Percentiles rank a stretch among this genome's conserved stretches.
These are phyloP conservation scores for Cardamine chenopodiifolia DNA, from an alignment of 345 rosid genomes.

Conservation along the genomic window DNA sequence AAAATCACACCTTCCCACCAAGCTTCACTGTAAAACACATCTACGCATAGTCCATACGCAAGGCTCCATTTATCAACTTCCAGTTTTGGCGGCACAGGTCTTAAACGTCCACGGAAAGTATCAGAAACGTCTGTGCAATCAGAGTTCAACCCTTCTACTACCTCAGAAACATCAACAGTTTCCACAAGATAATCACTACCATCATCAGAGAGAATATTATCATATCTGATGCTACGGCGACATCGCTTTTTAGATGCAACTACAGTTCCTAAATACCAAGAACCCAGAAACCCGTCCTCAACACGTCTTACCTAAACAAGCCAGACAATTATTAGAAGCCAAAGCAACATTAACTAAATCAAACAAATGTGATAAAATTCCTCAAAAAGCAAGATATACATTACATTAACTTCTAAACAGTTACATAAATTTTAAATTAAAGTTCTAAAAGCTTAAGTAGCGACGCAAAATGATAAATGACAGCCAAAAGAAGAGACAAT, in stretches of 20 bases:
- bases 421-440: neutral
- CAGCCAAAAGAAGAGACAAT: constrained; percentile 11
- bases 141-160: constrained; percentile 39
- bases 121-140: constrained; percentile 18
- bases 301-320: constrained; percentile 62
- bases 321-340: constrained; percentile 1
- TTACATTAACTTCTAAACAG: no score
- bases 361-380: neutral
- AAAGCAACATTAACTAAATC: neutral
- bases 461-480: no score
- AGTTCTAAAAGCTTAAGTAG: neutral
- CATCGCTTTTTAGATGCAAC: constrained; percentile 22
- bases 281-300: constrained; percentile 80
- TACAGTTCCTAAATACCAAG: constrained; percentile 72
- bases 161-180: constrained; percentile 47
- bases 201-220: constrained; percentile 56
- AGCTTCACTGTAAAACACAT: constrained; percentile 51
- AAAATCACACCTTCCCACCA: constrained; percentile 97
- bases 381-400: no score
- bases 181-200: constrained; percentile 48
- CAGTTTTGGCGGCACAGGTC: constrained; percentile 62
- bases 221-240: constrained; percentile 50
- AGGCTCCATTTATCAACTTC: constrained; percentile 40
- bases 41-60: constrained; percentile 68
- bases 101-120: constrained; percentile 47